Percentiles rank a stretch among this genome's conserved stretches.
Conservation (phyloP, 805 yeast species). For the Torulaspora quercuum region DNA sequence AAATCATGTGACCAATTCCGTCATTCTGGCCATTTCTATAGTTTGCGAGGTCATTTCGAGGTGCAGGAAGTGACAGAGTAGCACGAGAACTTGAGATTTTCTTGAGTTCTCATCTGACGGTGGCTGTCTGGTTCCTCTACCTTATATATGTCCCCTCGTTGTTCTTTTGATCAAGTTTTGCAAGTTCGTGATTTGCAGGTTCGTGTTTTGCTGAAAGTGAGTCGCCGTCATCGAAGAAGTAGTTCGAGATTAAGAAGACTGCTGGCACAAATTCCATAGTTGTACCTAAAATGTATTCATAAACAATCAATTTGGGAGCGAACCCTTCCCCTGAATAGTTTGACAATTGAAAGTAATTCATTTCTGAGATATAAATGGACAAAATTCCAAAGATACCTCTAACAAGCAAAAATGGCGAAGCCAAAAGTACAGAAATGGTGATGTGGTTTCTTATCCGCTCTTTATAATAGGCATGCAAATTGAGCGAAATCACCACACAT, state of each 20-base stretch:
- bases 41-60: too few species aligned
- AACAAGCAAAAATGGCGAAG: slow-evolving; percentile 7
- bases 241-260: slow-evolving; percentile 4
- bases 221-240: too few species aligned
- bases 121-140: too few species aligned
- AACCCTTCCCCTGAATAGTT: slow-evolving; percentile 4
- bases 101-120: too few species aligned
- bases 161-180: too few species aligned
- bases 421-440: slow-evolving; percentile 4
- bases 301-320: not conserved
- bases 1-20: too few species aligned
- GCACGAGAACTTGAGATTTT: too few species aligned
- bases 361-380: slow-evolving; percentile 3
- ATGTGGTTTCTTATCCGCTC: slow-evolving; percentile 4
- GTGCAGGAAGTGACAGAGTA: too few species aligned
- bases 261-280: slow-evolving; percentile 10
- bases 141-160: too few species aligned
- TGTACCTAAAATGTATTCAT: slow-evolving; percentile 12
- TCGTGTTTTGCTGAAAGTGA: too few species aligned
- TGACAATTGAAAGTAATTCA: slow-evolving; percentile 6
- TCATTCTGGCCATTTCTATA: too few species aligned
- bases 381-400: slow-evolving; percentile 6
- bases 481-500: not conserved
- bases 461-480: slow-evolving; percentile 1
- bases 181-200: too few species aligned